These are phyloP conservation scores for Cochlearia excelsa DNA, from an alignment of 345 rosid species.

Conservation along the genomic window DNA sequence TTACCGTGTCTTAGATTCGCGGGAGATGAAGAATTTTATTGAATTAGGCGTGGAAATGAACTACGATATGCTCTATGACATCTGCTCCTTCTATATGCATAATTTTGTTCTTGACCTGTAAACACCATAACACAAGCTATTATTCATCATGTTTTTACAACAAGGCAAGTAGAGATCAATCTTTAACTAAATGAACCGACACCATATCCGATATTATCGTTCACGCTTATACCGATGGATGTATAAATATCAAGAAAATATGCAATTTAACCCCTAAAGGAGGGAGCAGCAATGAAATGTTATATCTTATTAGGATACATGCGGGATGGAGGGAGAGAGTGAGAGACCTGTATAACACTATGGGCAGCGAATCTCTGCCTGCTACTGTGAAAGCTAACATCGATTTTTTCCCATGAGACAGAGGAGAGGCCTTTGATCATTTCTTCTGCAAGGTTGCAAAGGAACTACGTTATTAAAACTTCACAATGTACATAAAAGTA, in stretches of 20 bases:
- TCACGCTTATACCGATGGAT: background rate
- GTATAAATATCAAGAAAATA: too few species aligned
- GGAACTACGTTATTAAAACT: slow-evolving; percentile 2
- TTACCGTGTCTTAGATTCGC: too few species aligned
- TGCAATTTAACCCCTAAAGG: background rate
- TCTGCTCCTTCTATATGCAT: slow-evolving; percentile 87
- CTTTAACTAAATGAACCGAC: slow-evolving; percentile 1
- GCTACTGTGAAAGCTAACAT: slow-evolving; percentile 85
- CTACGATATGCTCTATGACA: slow-evolving; percentile 79
- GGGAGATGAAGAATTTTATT: slow-evolving; percentile 9
- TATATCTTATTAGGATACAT: slow-evolving; percentile 6
- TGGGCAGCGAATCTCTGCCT: slow-evolving; percentile 89
- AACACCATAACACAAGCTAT: slow-evolving; percentile 11
- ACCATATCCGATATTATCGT: background rate
- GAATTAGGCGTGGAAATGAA: slow-evolving; percentile 59
- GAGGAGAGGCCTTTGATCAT: slow-evolving; percentile 72
- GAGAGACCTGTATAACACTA: slow-evolving; percentile 84
- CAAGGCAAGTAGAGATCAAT: background rate
- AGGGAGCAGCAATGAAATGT: slow-evolving; percentile 5
- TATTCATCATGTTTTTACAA: slow-evolving; percentile 9
- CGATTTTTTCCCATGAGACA: slow-evolving; percentile 93
- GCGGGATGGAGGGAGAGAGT: slow-evolving; percentile 21
- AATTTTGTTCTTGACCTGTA: slow-evolving; percentile 71
- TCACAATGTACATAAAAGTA: background rate
- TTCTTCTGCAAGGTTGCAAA: slow-evolving; percentile 53